Conservation (phyloP, 306 rosid species). For the Dryas octopetala region DNA sequence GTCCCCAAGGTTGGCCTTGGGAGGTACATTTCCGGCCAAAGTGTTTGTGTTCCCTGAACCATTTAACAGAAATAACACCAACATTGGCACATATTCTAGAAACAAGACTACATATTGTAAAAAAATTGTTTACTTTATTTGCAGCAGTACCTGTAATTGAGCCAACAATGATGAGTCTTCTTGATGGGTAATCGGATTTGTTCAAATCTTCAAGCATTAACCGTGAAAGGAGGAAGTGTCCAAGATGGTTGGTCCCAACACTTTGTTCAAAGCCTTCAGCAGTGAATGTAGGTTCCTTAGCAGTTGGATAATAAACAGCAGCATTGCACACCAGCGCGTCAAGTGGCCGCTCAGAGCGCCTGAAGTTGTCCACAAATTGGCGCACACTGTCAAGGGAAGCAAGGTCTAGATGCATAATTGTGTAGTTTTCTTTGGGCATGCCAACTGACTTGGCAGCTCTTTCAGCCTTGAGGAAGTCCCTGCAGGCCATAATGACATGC, state of each 20-base stretch:
- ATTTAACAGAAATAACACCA: conserved; percentile 27
- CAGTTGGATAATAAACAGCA: conserved; percentile 91
- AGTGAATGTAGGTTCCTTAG: conserved; percentile 83
- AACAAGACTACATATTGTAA: background rate
- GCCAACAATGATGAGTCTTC: conserved; percentile 86
- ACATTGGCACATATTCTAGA: conserved; percentile 12
- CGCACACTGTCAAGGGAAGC: conserved; percentile 91
- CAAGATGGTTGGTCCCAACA: conserved; percentile 95
- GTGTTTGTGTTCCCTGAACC: conserved; percentile 89
- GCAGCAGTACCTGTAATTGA: conserved; percentile 75
- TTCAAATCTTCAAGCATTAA: conserved; percentile 71
- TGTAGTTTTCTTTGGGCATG: conserved; percentile 73
- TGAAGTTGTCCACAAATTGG: conserved; percentile 79
- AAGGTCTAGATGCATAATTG: conserved; percentile 93
- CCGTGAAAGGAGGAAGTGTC: conserved; percentile 92
- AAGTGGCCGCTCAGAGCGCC: conserved; percentile 60
- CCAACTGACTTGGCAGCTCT: conserved; percentile 96
- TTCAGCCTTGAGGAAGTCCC: conserved; percentile 95
- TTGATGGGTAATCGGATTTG: conserved; percentile 88
- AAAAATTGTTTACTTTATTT: background rate
- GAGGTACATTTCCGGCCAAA: conserved; percentile 99
- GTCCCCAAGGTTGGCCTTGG: conserved; percentile 98
- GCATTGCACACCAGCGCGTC: conserved; percentile 96
- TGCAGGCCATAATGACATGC: conserved; percentile 97
- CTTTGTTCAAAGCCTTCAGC: conserved; percentile 97